Evolutionary conservation across 2,329 filamentous ascomycete genomes (phyloP).

Genomic region (Colletotrichum scovillei): DNA sequence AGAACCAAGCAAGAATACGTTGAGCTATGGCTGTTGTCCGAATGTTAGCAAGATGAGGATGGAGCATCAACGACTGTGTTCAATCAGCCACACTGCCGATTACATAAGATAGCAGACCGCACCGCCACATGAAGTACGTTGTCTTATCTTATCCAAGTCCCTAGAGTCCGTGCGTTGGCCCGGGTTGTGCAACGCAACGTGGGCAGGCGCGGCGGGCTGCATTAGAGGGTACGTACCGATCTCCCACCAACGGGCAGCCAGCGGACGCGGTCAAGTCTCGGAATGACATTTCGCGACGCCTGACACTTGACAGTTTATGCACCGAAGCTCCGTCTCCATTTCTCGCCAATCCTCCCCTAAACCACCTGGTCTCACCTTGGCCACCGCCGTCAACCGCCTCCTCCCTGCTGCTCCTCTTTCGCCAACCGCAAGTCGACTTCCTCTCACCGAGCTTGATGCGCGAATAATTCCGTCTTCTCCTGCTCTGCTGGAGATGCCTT

Average conservation of each 20-base stretch:
- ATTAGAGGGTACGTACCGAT: constrained; percentile 9
- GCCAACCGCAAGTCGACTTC: neutral
- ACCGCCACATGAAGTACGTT: neutral
- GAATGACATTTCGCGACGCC: constrained; percentile 45
- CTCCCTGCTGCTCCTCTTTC: neutral
- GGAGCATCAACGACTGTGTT: too few species aligned
- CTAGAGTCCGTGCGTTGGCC: neutral
- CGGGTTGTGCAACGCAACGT: constrained; percentile 3
- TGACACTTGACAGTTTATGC: constrained; percentile 46
- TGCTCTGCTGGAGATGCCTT: constrained; percentile 54
- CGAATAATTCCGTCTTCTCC: constrained; percentile 1
- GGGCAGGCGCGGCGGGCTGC: neutral
- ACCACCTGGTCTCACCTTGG: constrained; percentile 2
- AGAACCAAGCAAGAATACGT: too few species aligned
- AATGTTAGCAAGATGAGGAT: too few species aligned
- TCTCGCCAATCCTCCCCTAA: neutral
- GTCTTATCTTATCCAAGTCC: neutral
- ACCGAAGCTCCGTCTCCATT: constrained; percentile 19
- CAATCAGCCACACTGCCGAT: neutral
- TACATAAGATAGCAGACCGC: neutral
- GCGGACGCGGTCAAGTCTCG: constrained; percentile 35
- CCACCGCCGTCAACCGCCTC: neutral
- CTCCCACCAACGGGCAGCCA: neutral
- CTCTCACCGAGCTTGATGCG: constrained; percentile 22
- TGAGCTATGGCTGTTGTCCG: too few species aligned